These are phyloP conservation scores for Tricladium varicosporioides DNA, from an alignment of 2,329 filamentous ascomycete species.

Conservation along the genomic window DNA sequence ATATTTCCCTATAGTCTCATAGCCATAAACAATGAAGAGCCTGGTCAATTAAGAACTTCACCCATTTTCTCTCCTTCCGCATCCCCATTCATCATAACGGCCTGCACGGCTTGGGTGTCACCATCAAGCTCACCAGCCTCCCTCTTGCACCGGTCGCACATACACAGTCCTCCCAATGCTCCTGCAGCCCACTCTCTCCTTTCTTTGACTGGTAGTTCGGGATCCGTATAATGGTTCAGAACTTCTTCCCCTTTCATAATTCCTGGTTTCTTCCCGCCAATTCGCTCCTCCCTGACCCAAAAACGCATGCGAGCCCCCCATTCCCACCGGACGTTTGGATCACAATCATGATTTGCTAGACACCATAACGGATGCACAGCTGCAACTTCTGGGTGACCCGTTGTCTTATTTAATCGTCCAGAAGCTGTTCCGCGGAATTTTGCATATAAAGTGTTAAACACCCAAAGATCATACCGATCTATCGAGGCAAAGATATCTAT, in stretches of 20 bases:
- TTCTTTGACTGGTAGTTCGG: constrained; percentile 72
- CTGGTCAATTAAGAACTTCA: too few species aligned
- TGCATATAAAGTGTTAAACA: constrained; percentile 86
- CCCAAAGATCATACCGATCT: constrained; percentile 68
- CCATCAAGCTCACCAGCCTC: constrained; percentile 49
- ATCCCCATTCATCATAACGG: too few species aligned
- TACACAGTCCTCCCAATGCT: constrained; percentile 83
- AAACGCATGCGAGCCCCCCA: constrained; percentile 81
- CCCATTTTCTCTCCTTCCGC: too few species aligned
- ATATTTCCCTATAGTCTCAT: too few species aligned
- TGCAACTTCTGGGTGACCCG: constrained; percentile 84
- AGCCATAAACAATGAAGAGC: too few species aligned
- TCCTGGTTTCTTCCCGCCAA: constrained; percentile 54
- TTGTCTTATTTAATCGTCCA: constrained; percentile 71
- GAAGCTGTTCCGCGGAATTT: constrained; percentile 94
- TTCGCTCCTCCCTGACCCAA: constrained; percentile 56
- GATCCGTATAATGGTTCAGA: constrained; percentile 91
- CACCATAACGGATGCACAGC: constrained; percentile 97
- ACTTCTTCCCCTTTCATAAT: constrained; percentile 81
- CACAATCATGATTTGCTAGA: constrained; percentile 92
- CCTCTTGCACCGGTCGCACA: constrained; percentile 77
- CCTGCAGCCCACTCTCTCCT: constrained; percentile 86
- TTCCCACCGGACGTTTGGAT: constrained; percentile 93
- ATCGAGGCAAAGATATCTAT: constrained; percentile 67
- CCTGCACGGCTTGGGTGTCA: too few species aligned